Conservation (phyloP, 2,329 filamentous ascomycete species). For the Immersiporthe knoxdaviesiana region DNA sequence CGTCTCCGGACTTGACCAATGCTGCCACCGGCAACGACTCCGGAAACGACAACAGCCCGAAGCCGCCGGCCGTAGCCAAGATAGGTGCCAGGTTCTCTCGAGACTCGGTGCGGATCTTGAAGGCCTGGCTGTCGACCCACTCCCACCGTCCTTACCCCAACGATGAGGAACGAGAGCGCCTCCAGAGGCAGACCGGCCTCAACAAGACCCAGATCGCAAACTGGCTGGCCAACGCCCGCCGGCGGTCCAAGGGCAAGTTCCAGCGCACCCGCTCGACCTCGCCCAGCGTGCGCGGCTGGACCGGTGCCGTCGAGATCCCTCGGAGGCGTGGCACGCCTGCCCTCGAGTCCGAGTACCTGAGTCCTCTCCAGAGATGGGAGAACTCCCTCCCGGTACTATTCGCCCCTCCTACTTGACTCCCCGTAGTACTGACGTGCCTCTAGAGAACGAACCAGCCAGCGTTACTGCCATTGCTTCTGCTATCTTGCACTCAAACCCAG, state of each 20-base stretch:
- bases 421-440: neutral
- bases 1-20: slow-evolving; percentile 36
- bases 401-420: neutral
- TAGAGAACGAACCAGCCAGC: slow-evolving; percentile 61
- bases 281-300: slow-evolving; percentile 65
- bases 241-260: slow-evolving; percentile 70
- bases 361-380: slow-evolving; percentile 62
- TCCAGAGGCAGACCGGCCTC: slow-evolving; percentile 79
- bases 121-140: slow-evolving; percentile 83
- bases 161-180: slow-evolving; percentile 80
- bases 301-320: slow-evolving; percentile 75
- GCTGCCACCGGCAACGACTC: slow-evolving; percentile 32
- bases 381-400: slow-evolving; percentile 53
- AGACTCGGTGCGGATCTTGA: slow-evolving; percentile 78
- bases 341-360: slow-evolving; percentile 53
- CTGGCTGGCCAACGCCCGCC: slow-evolving; percentile 88
- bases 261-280: slow-evolving; percentile 69
- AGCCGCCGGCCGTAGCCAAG: slow-evolving; percentile 52
- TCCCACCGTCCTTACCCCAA: slow-evolving; percentile 84
- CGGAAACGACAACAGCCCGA: slow-evolving; percentile 30
- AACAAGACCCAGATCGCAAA: slow-evolving; percentile 85
- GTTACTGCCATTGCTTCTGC: slow-evolving; percentile 62
- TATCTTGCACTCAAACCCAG: slow-evolving; percentile 51
- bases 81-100: slow-evolving; percentile 77
- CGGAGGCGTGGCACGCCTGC: slow-evolving; percentile 59